Percentiles rank a stretch among this genome's conserved stretches.
Evolutionary conservation across 2,329 filamentous ascomycete species (phyloP).

Genomic region (Pyrenochaeta sp.): DNA sequence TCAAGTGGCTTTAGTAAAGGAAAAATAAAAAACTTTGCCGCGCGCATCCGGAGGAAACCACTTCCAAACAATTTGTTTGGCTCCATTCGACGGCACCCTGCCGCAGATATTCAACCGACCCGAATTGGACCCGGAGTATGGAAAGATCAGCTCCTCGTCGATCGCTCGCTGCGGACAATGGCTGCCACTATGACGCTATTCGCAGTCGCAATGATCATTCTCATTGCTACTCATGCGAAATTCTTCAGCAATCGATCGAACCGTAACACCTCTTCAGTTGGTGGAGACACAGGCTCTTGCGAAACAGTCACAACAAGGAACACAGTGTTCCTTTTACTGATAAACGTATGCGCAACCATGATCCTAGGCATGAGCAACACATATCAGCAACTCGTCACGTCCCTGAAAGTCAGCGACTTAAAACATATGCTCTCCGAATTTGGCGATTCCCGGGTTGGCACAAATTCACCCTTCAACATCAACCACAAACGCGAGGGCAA

Average conservation of each 20-base stretch:
- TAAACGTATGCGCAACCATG: slow-evolving; percentile 42
- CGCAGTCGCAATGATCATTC: slow-evolving; percentile 25
- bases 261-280: slow-evolving; percentile 30
- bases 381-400: slow-evolving; percentile 42
- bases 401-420: slow-evolving; percentile 32
- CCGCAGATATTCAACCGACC: slow-evolving; percentile 30
- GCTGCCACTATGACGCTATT: slow-evolving; percentile 27
- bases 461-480: slow-evolving; percentile 43
- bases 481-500: slow-evolving; percentile 34
- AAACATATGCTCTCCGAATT: slow-evolving; percentile 34
- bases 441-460: slow-evolving; percentile 40
- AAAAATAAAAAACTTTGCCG: slow-evolving; percentile 26
- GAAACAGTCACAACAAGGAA: slow-evolving; percentile 27
- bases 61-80: slow-evolving; percentile 18
- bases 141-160: slow-evolving; percentile 39
- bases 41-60: slow-evolving; percentile 27
- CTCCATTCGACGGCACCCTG: slow-evolving; percentile 24
- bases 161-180: slow-evolving; percentile 37
- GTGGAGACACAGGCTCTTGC: slow-evolving; percentile 24
- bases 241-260: slow-evolving; percentile 23
- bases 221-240: slow-evolving; percentile 22
- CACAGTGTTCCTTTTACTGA: slow-evolving; percentile 31
- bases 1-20: slow-evolving; percentile 21
- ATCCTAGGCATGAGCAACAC: slow-evolving; percentile 43
- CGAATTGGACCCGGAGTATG: slow-evolving; percentile 34